A percentile compares a stretch with the other conserved stretches of the same genome.
Evolutionary conservation across 495 filamentous ascomycete genomes (phyloP).

Genomic region (Talaromyces stipitatus): DNA sequence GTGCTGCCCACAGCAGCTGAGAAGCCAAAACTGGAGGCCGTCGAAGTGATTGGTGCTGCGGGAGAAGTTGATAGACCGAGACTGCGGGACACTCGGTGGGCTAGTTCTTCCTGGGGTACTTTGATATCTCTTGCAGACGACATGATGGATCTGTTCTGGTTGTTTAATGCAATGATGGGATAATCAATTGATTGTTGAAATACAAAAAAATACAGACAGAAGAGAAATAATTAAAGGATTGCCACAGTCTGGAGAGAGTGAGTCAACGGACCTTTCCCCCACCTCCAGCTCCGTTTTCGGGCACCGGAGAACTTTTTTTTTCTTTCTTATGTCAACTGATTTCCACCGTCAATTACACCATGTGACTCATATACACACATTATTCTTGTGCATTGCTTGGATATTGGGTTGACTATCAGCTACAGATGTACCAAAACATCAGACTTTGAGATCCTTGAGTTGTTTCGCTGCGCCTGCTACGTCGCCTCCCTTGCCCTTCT

Average conservation of each 20-base stretch:
- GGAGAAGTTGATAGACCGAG: slow-evolving; percentile 56
- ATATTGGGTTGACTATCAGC: background rate
- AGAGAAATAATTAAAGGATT: background rate
- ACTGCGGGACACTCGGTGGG: slow-evolving; percentile 41
- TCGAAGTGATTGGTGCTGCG: slow-evolving; percentile 56
- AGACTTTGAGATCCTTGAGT: slow-evolving; percentile 34
- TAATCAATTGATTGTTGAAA: background rate
- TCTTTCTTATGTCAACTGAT: background rate
- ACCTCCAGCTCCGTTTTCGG: slow-evolving; percentile 7
- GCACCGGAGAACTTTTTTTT: slow-evolving; percentile 1
- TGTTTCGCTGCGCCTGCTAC: slow-evolving; percentile 31
- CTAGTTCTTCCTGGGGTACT: slow-evolving; percentile 21
- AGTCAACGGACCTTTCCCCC: slow-evolving; percentile 2
- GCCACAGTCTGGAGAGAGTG: background rate
- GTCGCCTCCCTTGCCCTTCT: slow-evolving; percentile 38
- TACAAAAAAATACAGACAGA: background rate
- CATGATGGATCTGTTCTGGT: background rate
- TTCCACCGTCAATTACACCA: background rate
- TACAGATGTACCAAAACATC: background rate
- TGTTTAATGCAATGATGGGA: background rate
- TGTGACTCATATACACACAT: background rate
- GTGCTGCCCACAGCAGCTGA: slow-evolving; percentile 20
- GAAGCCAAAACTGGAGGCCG: slow-evolving; percentile 40
- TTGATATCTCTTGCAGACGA: slow-evolving; percentile 24
- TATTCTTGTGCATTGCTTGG: background rate